A percentile compares a stretch with the other conserved stretches of the same genome.
These are phyloP conservation scores for Pythium biforme DNA, from an alignment of 352 stramenopile genomes.

Conservation along the genomic window DNA sequence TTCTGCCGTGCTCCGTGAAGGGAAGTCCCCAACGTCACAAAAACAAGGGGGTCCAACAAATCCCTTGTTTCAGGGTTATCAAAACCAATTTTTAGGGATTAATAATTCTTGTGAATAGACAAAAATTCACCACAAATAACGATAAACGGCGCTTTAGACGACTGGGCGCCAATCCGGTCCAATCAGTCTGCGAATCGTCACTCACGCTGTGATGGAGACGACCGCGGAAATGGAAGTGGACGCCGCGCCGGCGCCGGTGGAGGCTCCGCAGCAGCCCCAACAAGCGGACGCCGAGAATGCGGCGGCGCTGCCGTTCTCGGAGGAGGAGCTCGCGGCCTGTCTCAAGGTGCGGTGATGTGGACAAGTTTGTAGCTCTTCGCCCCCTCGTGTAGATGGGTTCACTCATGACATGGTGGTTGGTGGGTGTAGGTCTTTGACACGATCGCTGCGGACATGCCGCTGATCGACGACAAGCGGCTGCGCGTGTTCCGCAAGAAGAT, in stretches of 20 bases:
- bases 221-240: conserved; percentile 20
- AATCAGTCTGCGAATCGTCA: conserved; percentile 18
- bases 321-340: conserved; percentile 56
- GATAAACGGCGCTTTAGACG: background rate
- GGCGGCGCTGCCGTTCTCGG: conserved; percentile 64
- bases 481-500: conserved; percentile 77
- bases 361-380: background rate
- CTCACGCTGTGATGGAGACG: conserved; percentile 36
- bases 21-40: conserved; percentile 14
- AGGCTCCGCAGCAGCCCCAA: background rate
- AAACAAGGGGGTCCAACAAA: conserved; percentile 15
- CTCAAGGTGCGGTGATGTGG: conserved; percentile 55
- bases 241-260: background rate
- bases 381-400: conserved; percentile 13
- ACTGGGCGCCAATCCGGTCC: conserved; percentile 13
- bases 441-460: conserved; percentile 43
- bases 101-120: background rate
- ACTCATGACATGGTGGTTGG: background rate
- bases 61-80: background rate
- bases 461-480: conserved; percentile 77
- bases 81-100: background rate
- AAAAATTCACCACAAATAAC: background rate
- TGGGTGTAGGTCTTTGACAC: conserved; percentile 49
- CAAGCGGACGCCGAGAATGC: conserved; percentile 13
- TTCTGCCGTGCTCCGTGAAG: conserved; percentile 6